These are phyloP conservation scores for Fusarium domesticum DNA, from an alignment of 2,329 filamentous ascomycete genomes.

Conservation along the genomic window DNA sequence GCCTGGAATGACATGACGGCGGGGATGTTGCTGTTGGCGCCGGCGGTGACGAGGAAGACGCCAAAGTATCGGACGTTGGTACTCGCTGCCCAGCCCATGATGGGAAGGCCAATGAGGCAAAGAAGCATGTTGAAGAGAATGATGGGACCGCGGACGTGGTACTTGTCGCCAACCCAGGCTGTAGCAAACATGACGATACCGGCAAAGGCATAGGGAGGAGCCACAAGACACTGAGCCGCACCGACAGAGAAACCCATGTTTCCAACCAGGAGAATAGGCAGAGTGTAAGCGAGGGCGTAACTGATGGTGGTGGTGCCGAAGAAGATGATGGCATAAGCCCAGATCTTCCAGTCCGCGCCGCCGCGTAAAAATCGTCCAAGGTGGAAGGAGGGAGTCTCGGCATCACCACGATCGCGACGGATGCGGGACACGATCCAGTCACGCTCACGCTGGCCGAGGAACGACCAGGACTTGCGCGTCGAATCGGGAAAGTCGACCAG, in stretches of 20 bases:
- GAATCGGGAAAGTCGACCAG: conserved; percentile 64
- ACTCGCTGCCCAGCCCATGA: conserved; percentile 65
- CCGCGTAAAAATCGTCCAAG: conserved; percentile 45
- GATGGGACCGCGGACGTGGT: conserved; percentile 62
- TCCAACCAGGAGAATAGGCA: conserved; percentile 67
- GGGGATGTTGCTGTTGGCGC: conserved; percentile 75
- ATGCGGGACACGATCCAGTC: conserved; percentile 54
- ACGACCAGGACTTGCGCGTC: conserved; percentile 48
- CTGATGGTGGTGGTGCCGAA: conserved; percentile 67
- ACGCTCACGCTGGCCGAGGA: conserved; percentile 50
- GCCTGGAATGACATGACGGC: conserved; percentile 75
- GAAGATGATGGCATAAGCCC: conserved; percentile 59
- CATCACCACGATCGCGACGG: conserved; percentile 56
- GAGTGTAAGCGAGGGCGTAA: conserved; percentile 75
- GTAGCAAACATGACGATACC: conserved; percentile 59
- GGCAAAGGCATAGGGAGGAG: conserved; percentile 65
- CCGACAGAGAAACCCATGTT: conserved; percentile 64
- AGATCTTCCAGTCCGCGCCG: conserved; percentile 55
- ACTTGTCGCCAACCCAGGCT: conserved; percentile 65
- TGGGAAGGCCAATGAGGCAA: conserved; percentile 64
- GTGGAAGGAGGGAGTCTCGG: conserved; percentile 51
- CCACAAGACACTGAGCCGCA: conserved; percentile 66
- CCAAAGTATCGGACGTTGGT: conserved; percentile 66
- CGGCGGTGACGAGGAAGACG: conserved; percentile 72
- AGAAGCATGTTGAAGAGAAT: conserved; percentile 64